phyloP scores from a whole-genome alignment of 495 filamentous ascomycete species.

The Parmelia sp. region DNA sequence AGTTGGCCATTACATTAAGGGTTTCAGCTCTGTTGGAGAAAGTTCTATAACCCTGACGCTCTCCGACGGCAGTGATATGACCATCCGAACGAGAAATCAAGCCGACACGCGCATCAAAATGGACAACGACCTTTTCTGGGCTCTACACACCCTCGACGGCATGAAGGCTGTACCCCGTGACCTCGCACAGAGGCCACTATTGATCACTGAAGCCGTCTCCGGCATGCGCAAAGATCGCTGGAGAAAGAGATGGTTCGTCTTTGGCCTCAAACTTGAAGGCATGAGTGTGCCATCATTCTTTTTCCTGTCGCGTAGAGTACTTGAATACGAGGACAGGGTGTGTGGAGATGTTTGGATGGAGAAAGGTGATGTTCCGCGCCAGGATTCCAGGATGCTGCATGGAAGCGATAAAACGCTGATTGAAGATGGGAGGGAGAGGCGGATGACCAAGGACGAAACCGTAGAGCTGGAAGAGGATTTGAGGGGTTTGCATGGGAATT shows the following conservation, averaged over 20 bases:
- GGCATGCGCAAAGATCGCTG: background rate
- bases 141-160: background rate
- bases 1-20: background rate
- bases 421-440: background rate
- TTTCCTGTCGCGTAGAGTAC: background rate
- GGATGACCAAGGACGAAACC: background rate
- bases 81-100: no score
- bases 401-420: background rate
- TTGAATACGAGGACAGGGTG: background rate
- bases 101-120: no score
- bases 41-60: background rate
- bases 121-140: slow-evolving; percentile 2
- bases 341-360: background rate
- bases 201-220: background rate
- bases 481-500: background rate
- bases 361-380: background rate
- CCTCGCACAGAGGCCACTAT: background rate
- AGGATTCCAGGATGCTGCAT: background rate
- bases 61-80: background rate
- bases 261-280: background rate
- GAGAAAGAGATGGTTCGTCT: background rate
- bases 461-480: background rate
- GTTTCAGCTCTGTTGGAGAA: background rate
- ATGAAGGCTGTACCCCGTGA: background rate
- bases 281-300: background rate